Percentiles rank a stretch among this genome's conserved stretches.
Conservation (phyloP, 768 basidiomycete genomes). For the Boletus reticuloceps region DNA sequence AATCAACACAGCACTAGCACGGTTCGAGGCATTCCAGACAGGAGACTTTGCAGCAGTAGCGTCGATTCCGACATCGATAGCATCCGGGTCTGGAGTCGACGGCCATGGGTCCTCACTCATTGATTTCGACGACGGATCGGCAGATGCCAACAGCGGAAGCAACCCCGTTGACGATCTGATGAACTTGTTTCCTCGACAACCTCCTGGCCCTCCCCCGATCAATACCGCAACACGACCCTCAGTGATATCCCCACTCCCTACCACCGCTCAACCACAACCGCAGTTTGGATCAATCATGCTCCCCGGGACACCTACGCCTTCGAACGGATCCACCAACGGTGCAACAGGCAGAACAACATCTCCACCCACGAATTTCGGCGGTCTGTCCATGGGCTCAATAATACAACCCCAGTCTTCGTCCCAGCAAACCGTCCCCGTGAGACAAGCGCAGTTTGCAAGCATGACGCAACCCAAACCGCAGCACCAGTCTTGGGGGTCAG, state of each 20-base stretch:
- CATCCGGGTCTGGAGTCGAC: slow-evolving; percentile 26
- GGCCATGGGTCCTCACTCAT: slow-evolving; percentile 55
- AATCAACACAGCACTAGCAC: slow-evolving; percentile 86
- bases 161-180: slow-evolving; percentile 56
- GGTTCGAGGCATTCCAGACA: slow-evolving; percentile 91
- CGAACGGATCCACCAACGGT: slow-evolving; percentile 17
- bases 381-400: slow-evolving; percentile 4
- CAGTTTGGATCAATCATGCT: slow-evolving; percentile 42
- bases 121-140: slow-evolving; percentile 64
- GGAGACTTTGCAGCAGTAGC: slow-evolving; percentile 81
- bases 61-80: slow-evolving; percentile 63
- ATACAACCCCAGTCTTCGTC: slow-evolving; percentile 4
- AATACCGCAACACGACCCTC: slow-evolving; percentile 31
- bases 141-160: slow-evolving; percentile 16
- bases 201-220: slow-evolving; percentile 10
- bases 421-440: not conserved
- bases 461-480: slow-evolving; percentile 20
- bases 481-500: slow-evolving; percentile 2
- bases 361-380: slow-evolving; percentile 11
- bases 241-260: slow-evolving; percentile 13
- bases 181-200: slow-evolving; percentile 47
- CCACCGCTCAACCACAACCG: slow-evolving; percentile 17
- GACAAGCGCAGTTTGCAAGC: slow-evolving; percentile 8
- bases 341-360: slow-evolving; percentile 10
- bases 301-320: slow-evolving; percentile 37